Evolutionary conservation across 345 rosid genomes (phyloP).

Genomic region (Syzygium grande): DNA sequence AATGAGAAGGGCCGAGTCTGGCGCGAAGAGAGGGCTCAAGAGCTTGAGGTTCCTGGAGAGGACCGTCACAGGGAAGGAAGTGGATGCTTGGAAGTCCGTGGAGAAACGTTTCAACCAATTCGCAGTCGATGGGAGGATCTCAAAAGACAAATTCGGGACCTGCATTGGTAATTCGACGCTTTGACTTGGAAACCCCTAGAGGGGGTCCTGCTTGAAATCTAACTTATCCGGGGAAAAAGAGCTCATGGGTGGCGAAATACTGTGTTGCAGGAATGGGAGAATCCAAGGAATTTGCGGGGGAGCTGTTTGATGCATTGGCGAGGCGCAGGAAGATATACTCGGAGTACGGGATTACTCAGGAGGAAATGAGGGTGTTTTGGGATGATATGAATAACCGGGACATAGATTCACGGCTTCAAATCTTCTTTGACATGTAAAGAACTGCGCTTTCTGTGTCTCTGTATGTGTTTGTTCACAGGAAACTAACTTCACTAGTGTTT

Average conservation of each 20-base stretch:
- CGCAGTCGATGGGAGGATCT: slow-evolving; percentile 46
- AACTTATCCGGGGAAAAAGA: background rate
- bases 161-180: slow-evolving; percentile 48
- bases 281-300: slow-evolving; percentile 74
- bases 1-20: slow-evolving; percentile 46
- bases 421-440: slow-evolving; percentile 90
- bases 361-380: slow-evolving; percentile 68
- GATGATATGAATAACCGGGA: slow-evolving; percentile 75
- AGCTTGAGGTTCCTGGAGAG: slow-evolving; percentile 80
- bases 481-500: background rate
- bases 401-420: slow-evolving; percentile 78
- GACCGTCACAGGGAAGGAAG: slow-evolving; percentile 63
- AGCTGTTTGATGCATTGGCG: slow-evolving; percentile 70
- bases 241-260: background rate
- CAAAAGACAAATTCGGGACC: slow-evolving; percentile 60
- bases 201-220: background rate
- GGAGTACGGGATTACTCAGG: slow-evolving; percentile 52
- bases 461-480: background rate
- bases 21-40: slow-evolving; percentile 67
- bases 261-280: slow-evolving; percentile 69
- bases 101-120: slow-evolving; percentile 69
- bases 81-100: slow-evolving; percentile 75
- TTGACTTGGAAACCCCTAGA: background rate
- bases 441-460: background rate
- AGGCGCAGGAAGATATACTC: slow-evolving; percentile 48